Evolutionary conservation across 1,284 basidiomycete genomes (phyloP), one percentile per base, ranked within the genome.

Genomic region (Moesziomyces parantarcticus): DNA sequence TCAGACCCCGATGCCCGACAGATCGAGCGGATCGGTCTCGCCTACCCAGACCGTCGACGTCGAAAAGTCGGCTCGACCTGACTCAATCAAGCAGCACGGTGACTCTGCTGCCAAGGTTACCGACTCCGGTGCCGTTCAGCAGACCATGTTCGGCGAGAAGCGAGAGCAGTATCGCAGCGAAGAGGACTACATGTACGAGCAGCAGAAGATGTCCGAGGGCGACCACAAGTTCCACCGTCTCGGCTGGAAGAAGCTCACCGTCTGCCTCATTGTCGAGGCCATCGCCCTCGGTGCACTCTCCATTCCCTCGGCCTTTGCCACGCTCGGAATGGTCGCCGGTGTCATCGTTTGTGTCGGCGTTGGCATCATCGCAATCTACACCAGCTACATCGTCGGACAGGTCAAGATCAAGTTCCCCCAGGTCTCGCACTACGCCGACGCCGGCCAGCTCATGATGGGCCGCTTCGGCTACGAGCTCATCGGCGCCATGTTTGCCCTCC

Each of bases 261-360:
- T 76, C 55, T 76, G 77, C 65, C 62, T 80, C 50, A 72, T 80
- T 44, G 77, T 78, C 45, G 78, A 80, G 52, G 78, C 78, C 36
- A 77, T 80, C 20, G 78, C 78, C 14, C 67, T 80, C 5, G 78
- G 78, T 36, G 66, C 73, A 14, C 66, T 80, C 13, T 71, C 66
- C 20, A 69, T 76, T 26, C 76, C 76, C 3, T 53, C 57, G 22
- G 75, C 71, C 13, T 77, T 77, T 36, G 76, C 77, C 16, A 79
- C 77, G 0, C 69, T 81, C 25, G 79, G 79, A 16, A 72, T 81
- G 76, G 72, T 81, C 9, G 70, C 69, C 21, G 77, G 68, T 48
- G 58, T 76, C 42, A 61, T 80, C 43, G 22, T 74, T 13, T 64
- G 62, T 49, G 50, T 80, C 47, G 70, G 66, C 14, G 59, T 78